Conservation (phyloP, 768 basidiomycete species). For the Auriculariales sp. region DNA sequence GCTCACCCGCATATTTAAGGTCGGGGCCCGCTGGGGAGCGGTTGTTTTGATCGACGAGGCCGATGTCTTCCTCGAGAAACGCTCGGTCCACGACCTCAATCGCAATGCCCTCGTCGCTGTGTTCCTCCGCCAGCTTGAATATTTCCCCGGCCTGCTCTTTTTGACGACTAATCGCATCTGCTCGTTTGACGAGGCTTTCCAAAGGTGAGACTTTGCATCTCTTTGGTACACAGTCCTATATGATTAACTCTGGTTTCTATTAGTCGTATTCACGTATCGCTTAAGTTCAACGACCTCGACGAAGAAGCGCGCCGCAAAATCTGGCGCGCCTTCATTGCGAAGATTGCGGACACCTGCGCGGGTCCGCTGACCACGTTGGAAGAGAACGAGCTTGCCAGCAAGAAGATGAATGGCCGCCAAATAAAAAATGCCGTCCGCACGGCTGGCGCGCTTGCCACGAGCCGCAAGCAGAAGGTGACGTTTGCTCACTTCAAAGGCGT, state of each 20-base stretch:
- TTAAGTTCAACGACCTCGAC: slow-evolving; percentile 47
- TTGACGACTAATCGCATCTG: slow-evolving; percentile 24
- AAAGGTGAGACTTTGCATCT: too few species aligned
- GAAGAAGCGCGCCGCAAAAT: slow-evolving; percentile 40
- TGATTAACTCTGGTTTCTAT: too few species aligned
- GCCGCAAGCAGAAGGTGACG: slow-evolving; percentile 28
- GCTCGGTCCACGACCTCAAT: slow-evolving; percentile 46
- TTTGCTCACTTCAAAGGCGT: slow-evolving; percentile 25
- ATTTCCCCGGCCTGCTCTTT: slow-evolving; percentile 24
- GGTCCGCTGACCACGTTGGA: slow-evolving; percentile 25
- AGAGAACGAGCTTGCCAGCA: slow-evolving; percentile 30
- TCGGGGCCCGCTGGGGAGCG: slow-evolving; percentile 20
- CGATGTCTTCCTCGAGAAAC: slow-evolving; percentile 60
- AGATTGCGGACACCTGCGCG: slow-evolving; percentile 13
- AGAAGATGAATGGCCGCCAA: slow-evolving; percentile 46
- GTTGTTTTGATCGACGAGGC: slow-evolving; percentile 28
- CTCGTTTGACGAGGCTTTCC: slow-evolving; percentile 23
- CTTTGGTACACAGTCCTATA: too few species aligned
- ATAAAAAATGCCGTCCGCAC: slow-evolving; percentile 59
- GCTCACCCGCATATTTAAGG: slow-evolving; percentile 18
- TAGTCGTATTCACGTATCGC: slow-evolving; percentile 19
- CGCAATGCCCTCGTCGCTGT: slow-evolving; percentile 64
- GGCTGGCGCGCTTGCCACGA: slow-evolving; percentile 43
- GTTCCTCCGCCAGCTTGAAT: slow-evolving; percentile 23
- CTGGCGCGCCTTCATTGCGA: slow-evolving; percentile 46